phyloP scores from a whole-genome alignment of 495 filamentous ascomycete genomes.

The Corynascus novoguineensis region DNA sequence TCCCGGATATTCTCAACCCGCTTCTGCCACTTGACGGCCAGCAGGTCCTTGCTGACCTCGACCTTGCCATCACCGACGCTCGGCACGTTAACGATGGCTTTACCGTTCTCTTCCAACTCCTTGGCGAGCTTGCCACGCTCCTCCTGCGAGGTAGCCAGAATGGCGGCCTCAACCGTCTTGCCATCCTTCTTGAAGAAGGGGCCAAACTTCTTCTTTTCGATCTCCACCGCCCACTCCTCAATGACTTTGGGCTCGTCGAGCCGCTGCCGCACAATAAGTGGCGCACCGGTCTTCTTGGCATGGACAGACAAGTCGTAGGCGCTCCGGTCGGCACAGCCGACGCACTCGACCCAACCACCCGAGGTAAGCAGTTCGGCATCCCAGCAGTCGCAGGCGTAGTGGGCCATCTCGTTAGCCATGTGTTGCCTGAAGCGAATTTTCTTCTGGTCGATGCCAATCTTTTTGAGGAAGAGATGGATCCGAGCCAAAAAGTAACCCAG shows the following conservation, averaged over 20 bases:
- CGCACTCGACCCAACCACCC: constrained; percentile 82
- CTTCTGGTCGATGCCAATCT: constrained; percentile 60
- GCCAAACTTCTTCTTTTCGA: constrained; percentile 82
- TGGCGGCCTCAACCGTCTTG: constrained; percentile 63
- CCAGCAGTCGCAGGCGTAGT: constrained; percentile 81
- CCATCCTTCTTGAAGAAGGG: constrained; percentile 76
- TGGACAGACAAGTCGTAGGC: constrained; percentile 76
- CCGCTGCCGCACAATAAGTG: constrained; percentile 61
- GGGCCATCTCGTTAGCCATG: constrained; percentile 74
- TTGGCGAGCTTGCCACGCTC: constrained; percentile 63
- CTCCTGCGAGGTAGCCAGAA: constrained; percentile 63
- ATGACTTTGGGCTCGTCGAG: constrained; percentile 58
- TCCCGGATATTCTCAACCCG: constrained; percentile 64
- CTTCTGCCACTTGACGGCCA: constrained; percentile 66
- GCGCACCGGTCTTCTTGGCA: constrained; percentile 73
- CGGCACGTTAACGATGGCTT: constrained; percentile 60
- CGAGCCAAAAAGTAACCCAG: constrained; percentile 82
- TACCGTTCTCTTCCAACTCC: constrained; percentile 59
- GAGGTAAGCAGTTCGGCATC: constrained; percentile 75
- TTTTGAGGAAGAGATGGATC: constrained; percentile 66
- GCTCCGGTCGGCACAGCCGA: constrained; percentile 77
- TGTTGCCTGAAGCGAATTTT: constrained; percentile 83
- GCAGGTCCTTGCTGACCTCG: constrained; percentile 63
- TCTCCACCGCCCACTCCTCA: constrained; percentile 67
- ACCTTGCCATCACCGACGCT: constrained; percentile 50